These are phyloP conservation scores for Leishmania martiniquensis DNA, from an alignment of 208 protist genomes.

Conservation along the genomic window DNA sequence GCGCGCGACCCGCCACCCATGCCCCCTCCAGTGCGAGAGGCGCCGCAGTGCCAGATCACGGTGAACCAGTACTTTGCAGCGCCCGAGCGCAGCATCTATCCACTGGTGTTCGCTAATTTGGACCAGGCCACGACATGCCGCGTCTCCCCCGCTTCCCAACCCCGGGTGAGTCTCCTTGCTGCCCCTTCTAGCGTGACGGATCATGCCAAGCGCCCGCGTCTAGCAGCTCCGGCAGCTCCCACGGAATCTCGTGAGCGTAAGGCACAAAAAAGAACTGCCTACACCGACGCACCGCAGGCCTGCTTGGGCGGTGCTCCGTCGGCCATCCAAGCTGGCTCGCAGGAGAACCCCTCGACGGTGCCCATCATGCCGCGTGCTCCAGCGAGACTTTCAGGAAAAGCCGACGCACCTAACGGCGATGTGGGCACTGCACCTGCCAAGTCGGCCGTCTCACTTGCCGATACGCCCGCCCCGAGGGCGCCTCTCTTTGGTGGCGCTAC, in stretches of 20 bases:
- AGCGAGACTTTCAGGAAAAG: conserved; percentile 3
- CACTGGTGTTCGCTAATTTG: not conserved
- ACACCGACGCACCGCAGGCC: not conserved
- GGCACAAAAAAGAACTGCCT: not conserved
- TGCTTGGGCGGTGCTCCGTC: conserved; percentile 28
- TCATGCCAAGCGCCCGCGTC: not conserved
- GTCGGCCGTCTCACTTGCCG: not conserved
- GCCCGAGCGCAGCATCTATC: conserved; percentile 15
- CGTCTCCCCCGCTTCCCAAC: not conserved
- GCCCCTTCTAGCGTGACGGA: conserved; percentile 4
- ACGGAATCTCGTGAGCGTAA: not conserved
- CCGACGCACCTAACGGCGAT: not conserved
- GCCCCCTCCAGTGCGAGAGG: conserved; percentile 1
- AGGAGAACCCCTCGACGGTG: conserved; percentile 28
- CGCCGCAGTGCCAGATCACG: conserved; percentile 26
- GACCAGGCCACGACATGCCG: not conserved
- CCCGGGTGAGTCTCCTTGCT: conserved; percentile 16
- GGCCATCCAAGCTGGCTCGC: conserved; percentile 11
- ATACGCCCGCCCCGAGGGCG: not conserved
- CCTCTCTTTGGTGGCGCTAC: conserved; percentile 16
- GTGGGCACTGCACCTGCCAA: not conserved
- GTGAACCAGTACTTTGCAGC: conserved; percentile 35
- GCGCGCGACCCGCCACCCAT: not conserved
- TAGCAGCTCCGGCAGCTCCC: not conserved
- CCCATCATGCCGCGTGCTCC: conserved; percentile 13